Conservation (phyloP, 192 early-diverging fungal genomes). For the Geranomyces michiganensis region DNA sequence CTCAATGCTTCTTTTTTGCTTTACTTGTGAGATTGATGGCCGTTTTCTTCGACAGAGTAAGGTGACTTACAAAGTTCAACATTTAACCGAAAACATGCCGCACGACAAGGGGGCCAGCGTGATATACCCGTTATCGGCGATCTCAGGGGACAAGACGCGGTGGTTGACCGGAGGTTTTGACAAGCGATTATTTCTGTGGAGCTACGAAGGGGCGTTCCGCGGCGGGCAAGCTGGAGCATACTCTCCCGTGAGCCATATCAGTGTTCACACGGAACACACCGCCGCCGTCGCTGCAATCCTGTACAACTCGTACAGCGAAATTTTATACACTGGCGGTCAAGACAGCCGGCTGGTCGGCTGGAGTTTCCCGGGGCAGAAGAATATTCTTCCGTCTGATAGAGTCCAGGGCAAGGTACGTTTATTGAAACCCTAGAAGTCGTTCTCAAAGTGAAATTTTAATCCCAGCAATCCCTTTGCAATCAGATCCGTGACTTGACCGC, state of each 20-base stretch:
- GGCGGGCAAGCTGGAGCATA: not conserved
- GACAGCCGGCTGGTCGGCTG: slow-evolving; percentile 28
- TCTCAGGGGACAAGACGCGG: slow-evolving; percentile 5
- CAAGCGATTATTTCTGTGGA: slow-evolving; percentile 24
- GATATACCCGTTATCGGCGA: slow-evolving; percentile 9
- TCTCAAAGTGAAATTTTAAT: too few species aligned
- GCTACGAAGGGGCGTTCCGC: slow-evolving; percentile 20
- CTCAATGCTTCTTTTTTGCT: not conserved
- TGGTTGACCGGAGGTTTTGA: slow-evolving; percentile 30
- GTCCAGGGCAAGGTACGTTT: slow-evolving; percentile 1
- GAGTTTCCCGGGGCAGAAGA: slow-evolving; percentile 1
- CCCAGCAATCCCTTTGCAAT: too few species aligned
- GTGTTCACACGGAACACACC: slow-evolving; percentile 25
- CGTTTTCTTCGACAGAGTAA: not conserved
- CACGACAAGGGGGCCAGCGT: slow-evolving; percentile 18
- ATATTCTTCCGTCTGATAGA: slow-evolving; percentile 12
- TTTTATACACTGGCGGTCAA: slow-evolving; percentile 22
- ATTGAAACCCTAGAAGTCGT: too few species aligned
- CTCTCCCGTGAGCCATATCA: slow-evolving; percentile 7
- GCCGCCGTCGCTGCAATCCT: slow-evolving; percentile 6
- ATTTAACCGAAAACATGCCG: slow-evolving; percentile 24
- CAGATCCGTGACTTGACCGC: slow-evolving; percentile 20
- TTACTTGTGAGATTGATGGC: too few species aligned
- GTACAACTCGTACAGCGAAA: slow-evolving; percentile 19
- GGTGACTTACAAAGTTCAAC: slow-evolving; percentile 27